Percentiles rank a stretch among this genome's conserved stretches.
Evolutionary conservation across 1,284 basidiomycete species (phyloP).

Genomic region (Tilletiopsis washingtonensis): DNA sequence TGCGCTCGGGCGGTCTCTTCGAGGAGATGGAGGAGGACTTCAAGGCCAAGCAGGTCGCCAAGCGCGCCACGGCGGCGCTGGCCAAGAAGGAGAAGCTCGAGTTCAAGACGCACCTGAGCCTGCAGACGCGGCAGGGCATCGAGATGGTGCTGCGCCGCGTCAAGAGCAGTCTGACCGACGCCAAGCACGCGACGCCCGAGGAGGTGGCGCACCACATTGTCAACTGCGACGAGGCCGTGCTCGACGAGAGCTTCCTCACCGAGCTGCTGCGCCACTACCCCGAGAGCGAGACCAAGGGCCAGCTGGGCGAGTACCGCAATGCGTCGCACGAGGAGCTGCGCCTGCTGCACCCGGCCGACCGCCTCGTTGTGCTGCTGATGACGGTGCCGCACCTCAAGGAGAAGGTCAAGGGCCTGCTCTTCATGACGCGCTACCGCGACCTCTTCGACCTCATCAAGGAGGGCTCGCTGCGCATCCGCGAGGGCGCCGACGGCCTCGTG

Average conservation of each 20-base stretch:
- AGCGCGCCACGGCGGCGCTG: conserved; percentile 27
- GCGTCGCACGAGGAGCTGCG: conserved; percentile 79
- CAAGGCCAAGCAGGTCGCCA: conserved; percentile 82
- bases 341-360: conserved; percentile 82
- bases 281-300: conserved; percentile 45
- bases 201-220: conserved; percentile 46
- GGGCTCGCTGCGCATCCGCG: conserved; percentile 28
- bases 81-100: conserved; percentile 49
- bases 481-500: conserved; percentile 38
- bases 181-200: conserved; percentile 43
- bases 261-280: conserved; percentile 45
- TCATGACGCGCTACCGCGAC: conserved; percentile 50
- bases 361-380: conserved; percentile 92
- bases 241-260: conserved; percentile 44
- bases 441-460: conserved; percentile 33
- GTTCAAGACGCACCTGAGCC: conserved; percentile 43
- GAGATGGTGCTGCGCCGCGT: conserved; percentile 27
- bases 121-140: conserved; percentile 34
- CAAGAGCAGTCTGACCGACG: conserved; percentile 20
- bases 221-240: conserved; percentile 41
- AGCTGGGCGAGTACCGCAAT: conserved; percentile 61
- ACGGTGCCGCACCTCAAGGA: conserved; percentile 87
- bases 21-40: conserved; percentile 96
- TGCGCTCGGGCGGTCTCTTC: conserved; percentile 63
- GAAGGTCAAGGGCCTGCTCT: conserved; percentile 89